Base-by-base conservation (phyloP, 2,329 filamentous ascomycete species). In the Pseudopithomyces chartarum region DNA sequence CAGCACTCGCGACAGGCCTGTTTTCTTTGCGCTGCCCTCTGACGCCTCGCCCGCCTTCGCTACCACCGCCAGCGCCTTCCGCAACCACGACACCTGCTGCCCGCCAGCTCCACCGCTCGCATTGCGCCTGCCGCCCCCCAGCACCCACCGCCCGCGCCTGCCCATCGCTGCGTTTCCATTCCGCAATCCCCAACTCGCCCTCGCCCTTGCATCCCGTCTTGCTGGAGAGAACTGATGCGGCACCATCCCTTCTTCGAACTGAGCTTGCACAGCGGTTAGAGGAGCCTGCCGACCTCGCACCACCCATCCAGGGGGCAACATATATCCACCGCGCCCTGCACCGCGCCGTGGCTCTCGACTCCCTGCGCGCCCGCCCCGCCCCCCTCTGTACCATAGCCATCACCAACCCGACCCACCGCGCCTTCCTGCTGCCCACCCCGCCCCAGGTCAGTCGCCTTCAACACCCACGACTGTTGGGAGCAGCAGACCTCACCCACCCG, bases 221-320 rank as follows among this genome's bases (percentile, higher is more conserved):
- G 42, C 56, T 57, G 51, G 48, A 61, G 59, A 61, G 69, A 66
- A 67, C 73, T 73, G 71, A 76, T 77, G 74, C 73, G 67, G 68
- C 63, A 67, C 60, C 66, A 68, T 70, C 70, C 63, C 70, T 76
- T 74, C 70, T 76, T 74, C 68, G 67, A 74, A 65, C 63, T 65
- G 70, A 73, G 71, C 68, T 75, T 75, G 73, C 67, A 69, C 72
- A 67, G 67, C 64, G 68, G 64, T 62, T 76, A 72, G 70, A 65
- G 49, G 56, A 51, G 40, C 42, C 58, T 61, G 59, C 56, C 65
- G 54, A 67, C 64, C 63, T 72, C 68, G 63, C 69, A 68, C 69
- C 56, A 59, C n/a, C 60, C 56, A 63, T 32, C 61, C 70, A 74
- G 66, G 69, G 65, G 58, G 64, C 63, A 36, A 45, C 69, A 73